phyloP scores from a whole-genome alignment of 202 grass and related monocot species.

The Elaeis oleifera region DNA sequence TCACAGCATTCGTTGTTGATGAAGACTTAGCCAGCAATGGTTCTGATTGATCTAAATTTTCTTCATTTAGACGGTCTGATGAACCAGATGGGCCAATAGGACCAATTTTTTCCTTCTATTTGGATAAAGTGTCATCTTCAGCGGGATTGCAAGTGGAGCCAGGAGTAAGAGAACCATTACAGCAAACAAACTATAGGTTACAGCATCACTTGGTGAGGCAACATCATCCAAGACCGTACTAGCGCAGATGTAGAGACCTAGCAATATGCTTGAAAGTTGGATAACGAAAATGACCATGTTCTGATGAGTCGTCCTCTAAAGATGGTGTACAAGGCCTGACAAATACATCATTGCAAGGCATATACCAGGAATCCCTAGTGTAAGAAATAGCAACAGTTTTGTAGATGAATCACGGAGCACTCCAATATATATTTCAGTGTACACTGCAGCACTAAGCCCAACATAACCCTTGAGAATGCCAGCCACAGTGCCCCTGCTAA shows the following conservation, averaged over 20 bases:
- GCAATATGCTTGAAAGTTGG: conserved; percentile 68
- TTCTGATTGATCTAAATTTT: conserved; percentile 46
- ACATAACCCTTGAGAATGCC: conserved; percentile 95
- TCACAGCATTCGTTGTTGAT: conserved; percentile 20
- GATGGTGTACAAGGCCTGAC: conserved; percentile 79
- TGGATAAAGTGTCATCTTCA: conserved; percentile 93
- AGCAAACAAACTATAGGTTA: conserved; percentile 63
- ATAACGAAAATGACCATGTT: conserved; percentile 78
- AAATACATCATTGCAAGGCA: conserved; percentile 83
- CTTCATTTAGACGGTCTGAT: conserved; percentile 39
- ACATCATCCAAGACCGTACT: conserved; percentile 57
- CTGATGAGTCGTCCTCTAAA: conserved; percentile 60
- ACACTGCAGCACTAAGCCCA: conserved; percentile 84
- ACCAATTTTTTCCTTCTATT: conserved; percentile 36
- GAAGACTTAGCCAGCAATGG: conserved; percentile 39
- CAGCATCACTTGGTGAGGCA: conserved; percentile 33
- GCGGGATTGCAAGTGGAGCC: conserved; percentile 81
- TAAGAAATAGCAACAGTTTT: conserved; percentile 67
- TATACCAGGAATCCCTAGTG: conserved; percentile 58
- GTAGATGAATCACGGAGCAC: conserved; percentile 69
- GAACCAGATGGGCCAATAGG: conserved; percentile 37
- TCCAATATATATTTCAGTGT: conserved; percentile 75
- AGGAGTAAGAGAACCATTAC: conserved; percentile 87
- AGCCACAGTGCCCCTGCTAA: conserved; percentile 86
- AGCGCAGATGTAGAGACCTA: conserved; percentile 69